Percentiles rank a stretch among this genome's conserved stretches.
phyloP scores from a whole-genome alignment of 139 green algal genomes.

The Parachlorella kessleri region DNA sequence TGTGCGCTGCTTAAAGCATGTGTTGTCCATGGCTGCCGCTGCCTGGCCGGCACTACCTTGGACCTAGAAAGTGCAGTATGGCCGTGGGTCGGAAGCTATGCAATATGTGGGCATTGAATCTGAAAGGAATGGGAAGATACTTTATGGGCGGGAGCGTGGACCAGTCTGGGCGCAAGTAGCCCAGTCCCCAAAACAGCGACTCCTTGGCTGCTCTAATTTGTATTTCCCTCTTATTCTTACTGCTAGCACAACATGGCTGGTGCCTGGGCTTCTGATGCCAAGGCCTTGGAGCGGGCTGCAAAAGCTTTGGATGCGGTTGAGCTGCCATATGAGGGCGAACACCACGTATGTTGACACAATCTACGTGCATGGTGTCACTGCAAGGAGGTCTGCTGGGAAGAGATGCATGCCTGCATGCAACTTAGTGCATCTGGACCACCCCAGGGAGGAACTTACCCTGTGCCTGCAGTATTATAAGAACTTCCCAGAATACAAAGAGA shows the following conservation, averaged over 20 bases:
- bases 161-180: neutral
- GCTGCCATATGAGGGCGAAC: constrained; percentile 16
- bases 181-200: neutral
- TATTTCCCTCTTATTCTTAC: neutral
- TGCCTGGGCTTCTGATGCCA: neutral
- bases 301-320: neutral
- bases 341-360: constrained; percentile 9
- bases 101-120: neutral
- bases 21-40: too few species aligned
- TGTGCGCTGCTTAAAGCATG: too few species aligned
- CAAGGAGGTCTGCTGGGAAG: too few species aligned
- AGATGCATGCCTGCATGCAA: too few species aligned
- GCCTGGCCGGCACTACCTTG: too few species aligned
- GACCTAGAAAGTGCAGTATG: too few species aligned
- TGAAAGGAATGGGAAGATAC: neutral
- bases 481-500: constrained; percentile 35
- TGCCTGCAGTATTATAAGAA: constrained; percentile 48
- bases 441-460: neutral
- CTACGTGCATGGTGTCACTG: too few species aligned
- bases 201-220: neutral
- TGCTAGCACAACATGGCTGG: neutral
- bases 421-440: neutral
- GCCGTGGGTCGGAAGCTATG: too few species aligned
- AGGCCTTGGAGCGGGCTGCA: neutral
- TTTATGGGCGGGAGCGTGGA: neutral